phyloP scores from a whole-genome alignment of 2,329 filamentous ascomycete genomes.

The Drechslerella stenobrocha region DNA sequence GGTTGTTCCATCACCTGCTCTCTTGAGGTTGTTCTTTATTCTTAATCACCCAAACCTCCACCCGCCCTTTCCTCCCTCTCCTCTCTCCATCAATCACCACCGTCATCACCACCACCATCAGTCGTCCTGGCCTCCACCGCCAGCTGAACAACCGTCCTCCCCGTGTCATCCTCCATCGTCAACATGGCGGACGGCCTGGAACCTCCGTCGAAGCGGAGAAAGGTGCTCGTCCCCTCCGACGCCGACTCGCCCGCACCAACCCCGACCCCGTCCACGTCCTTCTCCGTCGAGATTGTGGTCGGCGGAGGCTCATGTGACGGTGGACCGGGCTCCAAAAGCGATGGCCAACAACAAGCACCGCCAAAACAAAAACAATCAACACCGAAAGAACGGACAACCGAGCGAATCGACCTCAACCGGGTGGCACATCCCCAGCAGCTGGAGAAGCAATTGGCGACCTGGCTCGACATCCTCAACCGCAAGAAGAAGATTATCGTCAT shows the following conservation, averaged over 20 bases:
- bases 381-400: slow-evolving; percentile 65
- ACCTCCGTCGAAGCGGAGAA: slow-evolving; percentile 73
- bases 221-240: slow-evolving; percentile 58
- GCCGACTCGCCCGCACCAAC: slow-evolving; percentile 9
- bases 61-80: slow-evolving; percentile 42
- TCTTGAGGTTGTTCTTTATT: background rate
- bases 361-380: slow-evolving; percentile 34
- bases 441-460: slow-evolving; percentile 66
- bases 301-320: slow-evolving; percentile 24
- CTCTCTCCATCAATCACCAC: slow-evolving; percentile 26
- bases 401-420: slow-evolving; percentile 70
- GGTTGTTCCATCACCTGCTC: no score
- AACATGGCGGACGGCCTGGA: slow-evolving; percentile 63
- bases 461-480: slow-evolving; percentile 75
- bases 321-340: slow-evolving; percentile 16
- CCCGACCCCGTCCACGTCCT: slow-evolving; percentile 23
- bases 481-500: slow-evolving; percentile 97
- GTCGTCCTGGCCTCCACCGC: slow-evolving; percentile 31
- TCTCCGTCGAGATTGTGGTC: slow-evolving; percentile 42
- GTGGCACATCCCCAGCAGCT: slow-evolving; percentile 60
- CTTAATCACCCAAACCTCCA: slow-evolving; percentile 47
- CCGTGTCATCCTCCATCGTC: slow-evolving; percentile 57
- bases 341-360: slow-evolving; percentile 34
- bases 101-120: slow-evolving; percentile 39
- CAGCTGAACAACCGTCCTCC: slow-evolving; percentile 54